Evolutionary conservation across 2,329 filamentous ascomycete genomes (phyloP).

Genomic region (Aspergillus quadrilineatus): DNA sequence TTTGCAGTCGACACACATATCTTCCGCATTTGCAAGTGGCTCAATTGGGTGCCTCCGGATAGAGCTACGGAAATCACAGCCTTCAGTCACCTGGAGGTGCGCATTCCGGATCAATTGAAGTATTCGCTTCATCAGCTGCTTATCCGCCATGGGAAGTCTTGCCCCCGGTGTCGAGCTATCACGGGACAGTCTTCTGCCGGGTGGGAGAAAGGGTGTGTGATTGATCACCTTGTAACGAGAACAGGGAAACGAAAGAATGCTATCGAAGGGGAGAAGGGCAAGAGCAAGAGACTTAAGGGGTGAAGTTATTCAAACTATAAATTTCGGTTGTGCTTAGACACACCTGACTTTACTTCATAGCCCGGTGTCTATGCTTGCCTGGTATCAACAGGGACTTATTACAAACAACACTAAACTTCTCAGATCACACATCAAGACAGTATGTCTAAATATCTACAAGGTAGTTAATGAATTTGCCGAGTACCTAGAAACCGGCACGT

Average conservation of each 20-base stretch:
- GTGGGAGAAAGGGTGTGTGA: constrained; percentile 64
- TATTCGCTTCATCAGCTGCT: constrained; percentile 63
- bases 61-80: constrained; percentile 49
- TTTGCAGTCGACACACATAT: constrained; percentile 69
- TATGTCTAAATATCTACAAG: too few species aligned
- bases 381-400: neutral
- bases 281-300: neutral
- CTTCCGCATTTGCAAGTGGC: constrained; percentile 61
- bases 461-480: neutral
- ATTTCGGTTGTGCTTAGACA: neutral
- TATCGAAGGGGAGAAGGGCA: neutral
- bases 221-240: constrained; percentile 61
- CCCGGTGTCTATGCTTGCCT: neutral
- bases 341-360: neutral
- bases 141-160: constrained; percentile 62
- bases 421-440: too few species aligned
- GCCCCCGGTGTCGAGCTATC: constrained; percentile 59
- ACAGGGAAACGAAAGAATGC: constrained; percentile 51
- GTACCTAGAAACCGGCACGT: constrained; percentile 13
- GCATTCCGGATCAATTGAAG: constrained; percentile 62
- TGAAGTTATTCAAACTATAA: neutral
- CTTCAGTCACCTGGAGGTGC: constrained; percentile 60
- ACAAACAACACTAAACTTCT: too few species aligned
- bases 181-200: constrained; percentile 61
- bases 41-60: constrained; percentile 59